Evolutionary conservation across 345 rosid genomes (phyloP).

Genomic region (Murraya paniculata): DNA sequence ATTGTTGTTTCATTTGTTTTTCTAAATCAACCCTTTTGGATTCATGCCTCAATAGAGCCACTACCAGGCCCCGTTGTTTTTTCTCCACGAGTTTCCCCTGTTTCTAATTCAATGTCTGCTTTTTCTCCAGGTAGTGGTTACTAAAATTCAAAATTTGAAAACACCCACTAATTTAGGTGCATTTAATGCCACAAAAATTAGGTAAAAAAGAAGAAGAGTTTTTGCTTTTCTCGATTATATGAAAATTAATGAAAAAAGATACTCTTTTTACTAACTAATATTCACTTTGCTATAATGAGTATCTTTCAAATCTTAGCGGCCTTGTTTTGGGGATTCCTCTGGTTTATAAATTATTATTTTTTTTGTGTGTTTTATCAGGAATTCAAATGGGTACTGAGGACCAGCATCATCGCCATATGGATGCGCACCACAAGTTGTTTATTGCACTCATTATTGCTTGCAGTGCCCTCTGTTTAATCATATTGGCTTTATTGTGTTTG

Average conservation of each 20-base stretch:
- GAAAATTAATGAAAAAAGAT: not conserved
- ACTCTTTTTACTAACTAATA: not conserved
- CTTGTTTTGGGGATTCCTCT: constrained; percentile 4
- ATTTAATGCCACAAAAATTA: constrained; percentile 10
- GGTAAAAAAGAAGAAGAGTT: too few species aligned
- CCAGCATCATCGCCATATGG: constrained; percentile 33
- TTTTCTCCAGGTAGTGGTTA: constrained; percentile 59
- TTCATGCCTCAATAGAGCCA: constrained; percentile 23
- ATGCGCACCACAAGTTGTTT: constrained; percentile 40
- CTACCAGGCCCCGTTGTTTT: constrained; percentile 28
- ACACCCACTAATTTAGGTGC: constrained; percentile 12
- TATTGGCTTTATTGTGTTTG: constrained; percentile 42
- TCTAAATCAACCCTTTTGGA: constrained; percentile 43
- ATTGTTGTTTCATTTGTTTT: constrained; percentile 36
- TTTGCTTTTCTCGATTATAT: too few species aligned
- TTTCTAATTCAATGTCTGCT: constrained; percentile 45
- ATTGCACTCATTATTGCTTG: constrained; percentile 57
- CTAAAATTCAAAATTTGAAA: constrained; percentile 3
- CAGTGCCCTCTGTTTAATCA: constrained; percentile 41
- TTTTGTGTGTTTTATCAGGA: constrained; percentile 33
- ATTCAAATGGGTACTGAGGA: constrained; percentile 37
- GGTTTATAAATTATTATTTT: constrained; percentile 5
- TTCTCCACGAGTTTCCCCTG: constrained; percentile 32
- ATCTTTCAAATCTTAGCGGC: not conserved
- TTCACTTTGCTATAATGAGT: not conserved